A percentile compares a stretch with the other conserved stretches of the same genome.
These are phyloP conservation scores for Acanthamoeba polyphaga DNA, from an alignment of 208 protist species.

Conservation along the genomic window DNA sequence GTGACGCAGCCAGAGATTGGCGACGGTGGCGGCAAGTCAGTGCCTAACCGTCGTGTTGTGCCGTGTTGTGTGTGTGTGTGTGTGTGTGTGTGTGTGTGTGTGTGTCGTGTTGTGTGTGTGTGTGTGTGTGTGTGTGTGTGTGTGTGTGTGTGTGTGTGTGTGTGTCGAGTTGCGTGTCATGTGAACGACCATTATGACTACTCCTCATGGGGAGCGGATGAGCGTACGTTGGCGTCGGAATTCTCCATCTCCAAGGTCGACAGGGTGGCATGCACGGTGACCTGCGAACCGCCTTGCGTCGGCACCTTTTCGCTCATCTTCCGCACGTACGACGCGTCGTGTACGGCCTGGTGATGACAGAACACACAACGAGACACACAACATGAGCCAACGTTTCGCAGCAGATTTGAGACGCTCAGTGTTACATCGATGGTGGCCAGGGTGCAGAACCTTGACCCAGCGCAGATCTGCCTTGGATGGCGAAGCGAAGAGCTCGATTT, in stretches of 20 bases:
- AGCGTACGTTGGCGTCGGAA: not conserved
- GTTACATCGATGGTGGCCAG: not conserved
- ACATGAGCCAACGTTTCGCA: too few species aligned
- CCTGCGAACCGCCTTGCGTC: constrained; percentile 47
- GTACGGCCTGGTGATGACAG: constrained; percentile 13
- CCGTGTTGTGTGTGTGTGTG: too few species aligned
- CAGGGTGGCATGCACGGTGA: constrained; percentile 72
- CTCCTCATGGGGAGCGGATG: not conserved
- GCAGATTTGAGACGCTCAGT: not conserved
- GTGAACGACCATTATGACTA: not conserved
- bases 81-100: too few species aligned
- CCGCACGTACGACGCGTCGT: constrained; percentile 6
- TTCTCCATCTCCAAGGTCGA: constrained; percentile 41
- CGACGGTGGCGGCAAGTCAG: too few species aligned
- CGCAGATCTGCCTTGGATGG: constrained; percentile 30
- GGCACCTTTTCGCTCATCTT: constrained; percentile 67
- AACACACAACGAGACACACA: not conserved
- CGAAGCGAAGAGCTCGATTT: constrained; percentile 61
- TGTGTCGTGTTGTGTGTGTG: too few species aligned
- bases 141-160: too few species aligned
- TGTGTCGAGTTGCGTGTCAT: not conserved
- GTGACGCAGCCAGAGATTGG: not conserved
- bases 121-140: too few species aligned
- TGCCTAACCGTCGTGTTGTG: not conserved
- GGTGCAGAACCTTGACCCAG: constrained; percentile 44